phyloP scores from a whole-genome alignment of 345 rosid genomes.

The Eucalyptus shirleyi region DNA sequence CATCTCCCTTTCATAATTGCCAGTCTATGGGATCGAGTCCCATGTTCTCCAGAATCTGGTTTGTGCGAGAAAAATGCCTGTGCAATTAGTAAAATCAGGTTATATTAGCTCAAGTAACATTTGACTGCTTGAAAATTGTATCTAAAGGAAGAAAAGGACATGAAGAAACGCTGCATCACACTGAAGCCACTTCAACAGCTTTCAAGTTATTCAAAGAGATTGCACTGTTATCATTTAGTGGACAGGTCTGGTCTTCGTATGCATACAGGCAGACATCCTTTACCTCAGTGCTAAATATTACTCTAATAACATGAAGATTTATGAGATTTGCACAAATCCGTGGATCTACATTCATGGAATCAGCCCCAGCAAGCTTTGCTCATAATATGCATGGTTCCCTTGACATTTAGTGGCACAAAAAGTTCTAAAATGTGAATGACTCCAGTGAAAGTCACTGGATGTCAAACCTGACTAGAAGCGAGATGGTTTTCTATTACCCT shows the following conservation, averaged over 20 bases:
- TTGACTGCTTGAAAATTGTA: neutral
- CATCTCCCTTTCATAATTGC: slow-evolving; percentile 38
- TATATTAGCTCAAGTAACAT: neutral
- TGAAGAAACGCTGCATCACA: neutral
- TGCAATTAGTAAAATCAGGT: neutral
- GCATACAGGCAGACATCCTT: neutral
- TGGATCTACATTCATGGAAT: neutral
- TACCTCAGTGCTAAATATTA: neutral
- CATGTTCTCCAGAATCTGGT: slow-evolving; percentile 63
- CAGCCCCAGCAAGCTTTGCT: neutral
- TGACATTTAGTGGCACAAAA: neutral
- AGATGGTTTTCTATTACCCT: neutral
- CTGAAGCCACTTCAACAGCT: neutral
- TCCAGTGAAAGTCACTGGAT: neutral
- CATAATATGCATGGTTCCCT: neutral
- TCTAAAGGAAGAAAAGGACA: neutral
- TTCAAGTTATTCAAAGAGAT: neutral
- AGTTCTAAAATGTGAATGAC: neutral
- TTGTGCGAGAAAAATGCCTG: slow-evolving; percentile 91
- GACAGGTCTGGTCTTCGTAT: neutral
- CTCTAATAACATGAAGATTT: neutral
- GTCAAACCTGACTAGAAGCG: neutral
- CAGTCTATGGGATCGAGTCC: slow-evolving; percentile 64
- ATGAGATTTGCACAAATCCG: neutral
- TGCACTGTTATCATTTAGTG: neutral